phyloP scores from a whole-genome alignment of 495 filamentous ascomycete genomes.

The Endocarpon pusillum region DNA sequence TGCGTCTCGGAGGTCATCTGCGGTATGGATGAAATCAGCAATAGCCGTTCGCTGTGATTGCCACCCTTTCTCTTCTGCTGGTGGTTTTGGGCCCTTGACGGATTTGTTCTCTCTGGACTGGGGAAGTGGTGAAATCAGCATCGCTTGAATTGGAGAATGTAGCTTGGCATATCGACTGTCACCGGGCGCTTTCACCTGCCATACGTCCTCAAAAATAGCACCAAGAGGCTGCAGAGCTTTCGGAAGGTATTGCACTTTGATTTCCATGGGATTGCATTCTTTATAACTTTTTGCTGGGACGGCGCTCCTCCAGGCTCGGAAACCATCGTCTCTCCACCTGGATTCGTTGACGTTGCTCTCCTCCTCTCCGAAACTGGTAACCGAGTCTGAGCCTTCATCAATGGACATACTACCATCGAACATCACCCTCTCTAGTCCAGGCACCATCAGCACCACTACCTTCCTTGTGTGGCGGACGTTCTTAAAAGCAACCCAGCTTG shows the following conservation, averaged over 20 bases:
- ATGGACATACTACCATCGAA: conserved; percentile 50
- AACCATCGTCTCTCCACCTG: conserved; percentile 17
- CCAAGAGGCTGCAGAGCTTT: conserved; percentile 48
- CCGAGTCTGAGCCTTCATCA: conserved; percentile 17
- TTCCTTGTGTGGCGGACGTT: conserved; percentile 62
- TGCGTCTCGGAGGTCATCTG: conserved; percentile 61
- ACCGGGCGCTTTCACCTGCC: conserved; percentile 75
- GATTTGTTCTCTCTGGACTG: conserved; percentile 39
- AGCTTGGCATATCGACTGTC: conserved; percentile 65
- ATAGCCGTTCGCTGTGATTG: conserved; percentile 58
- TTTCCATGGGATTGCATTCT: conserved; percentile 55
- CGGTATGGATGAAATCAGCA: conserved; percentile 51
- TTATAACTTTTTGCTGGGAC: conserved; percentile 24
- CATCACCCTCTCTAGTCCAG: conserved; percentile 78
- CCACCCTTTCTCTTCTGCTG: conserved; percentile 40
- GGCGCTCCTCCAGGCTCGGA: conserved; percentile 25
- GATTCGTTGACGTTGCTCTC: conserved; percentile 8
- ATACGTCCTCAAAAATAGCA: conserved; percentile 72
- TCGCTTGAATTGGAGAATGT: conserved; percentile 65
- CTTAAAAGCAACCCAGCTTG: conserved; percentile 73
- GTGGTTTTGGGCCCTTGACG: conserved; percentile 36
- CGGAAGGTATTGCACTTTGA: conserved; percentile 44
- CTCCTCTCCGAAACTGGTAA: conserved; percentile 1
- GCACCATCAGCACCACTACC: conserved; percentile 85
- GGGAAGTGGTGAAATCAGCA: conserved; percentile 54